Evolutionary conservation across 2,329 filamentous ascomycete genomes (phyloP), one percentile per base, ranked within the genome.

Genomic region (Phaeosphaeria sp.): DNA sequence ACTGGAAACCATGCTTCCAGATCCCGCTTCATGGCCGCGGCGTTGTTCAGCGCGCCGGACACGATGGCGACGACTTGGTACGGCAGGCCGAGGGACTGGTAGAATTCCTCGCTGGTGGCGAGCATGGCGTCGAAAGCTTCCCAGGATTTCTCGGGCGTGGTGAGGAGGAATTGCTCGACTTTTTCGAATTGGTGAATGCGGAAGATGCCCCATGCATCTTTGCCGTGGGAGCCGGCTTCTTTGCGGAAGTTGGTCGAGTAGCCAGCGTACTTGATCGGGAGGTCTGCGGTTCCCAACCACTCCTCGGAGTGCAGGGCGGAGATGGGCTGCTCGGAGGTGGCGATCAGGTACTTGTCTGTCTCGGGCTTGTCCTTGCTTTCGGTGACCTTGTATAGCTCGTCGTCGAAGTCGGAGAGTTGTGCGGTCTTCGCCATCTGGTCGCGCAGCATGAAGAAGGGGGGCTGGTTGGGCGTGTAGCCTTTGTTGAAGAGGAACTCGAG

Each of bases 361-460:
- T 92, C 87, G 39, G 78, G 78, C 64, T 92, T 88, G 69, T 96
- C 92, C 57, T 92, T 91, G 75, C 91, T 90, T 66, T 94, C 88
- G 22, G 84, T 84, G 54, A 99, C 94, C 81, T 98, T 98, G 85
- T 99, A 99, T 51, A 99, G 83, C 79, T 98, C 94, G 77, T 98
- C 95, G 74, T 99, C 95, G 73, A 99, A 99, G 73, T 97, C 91
- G 67, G 95, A 93, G 24, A 99, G 87, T 80, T 99, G 95, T 2
- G 95, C 95, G 0, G 95, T 99, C 84, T 98, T 98, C 59, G 91
- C 93, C 95, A 99, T 99, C 77, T 92, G 90, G 50, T 96, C 91
- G 78, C 91, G 91, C 3, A 94, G 86, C 91, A 98, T 97, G 83
- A 99, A 72, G 61, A 71, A 74, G 18, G 71, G 70, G 1, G 94